These are phyloP conservation scores for Dactylellina cionopaga DNA, from an alignment of 2,329 filamentous ascomycete genomes.

Conservation along the genomic window DNA sequence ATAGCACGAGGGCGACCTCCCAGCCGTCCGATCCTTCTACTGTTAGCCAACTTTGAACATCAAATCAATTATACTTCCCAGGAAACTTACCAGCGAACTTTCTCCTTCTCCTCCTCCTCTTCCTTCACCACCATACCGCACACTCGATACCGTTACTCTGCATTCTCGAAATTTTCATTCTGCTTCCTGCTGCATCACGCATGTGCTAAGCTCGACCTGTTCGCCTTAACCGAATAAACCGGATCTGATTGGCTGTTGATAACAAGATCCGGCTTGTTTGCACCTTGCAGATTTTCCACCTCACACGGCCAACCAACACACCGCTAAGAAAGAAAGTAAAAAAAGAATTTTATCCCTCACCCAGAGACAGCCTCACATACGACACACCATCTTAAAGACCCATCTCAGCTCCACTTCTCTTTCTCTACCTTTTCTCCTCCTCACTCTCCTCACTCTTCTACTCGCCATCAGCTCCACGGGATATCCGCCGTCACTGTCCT, in stretches of 20 bases:
- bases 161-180: too few relatives aligned
- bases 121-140: too few relatives aligned
- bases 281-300: conserved; percentile 16
- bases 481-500: neutral
- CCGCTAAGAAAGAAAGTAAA: conserved; percentile 6
- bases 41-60: too few relatives aligned
- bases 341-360: conserved; percentile 53
- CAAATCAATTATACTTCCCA: too few relatives aligned
- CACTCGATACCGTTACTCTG: too few relatives aligned
- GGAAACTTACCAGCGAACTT: too few relatives aligned
- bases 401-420: conserved; percentile 11
- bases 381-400: conserved; percentile 6
- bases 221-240: neutral
- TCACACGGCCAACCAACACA: neutral
- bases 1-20: too few relatives aligned
- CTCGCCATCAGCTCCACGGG: neutral
- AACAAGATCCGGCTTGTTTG: conserved; percentile 26
- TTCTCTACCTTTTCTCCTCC: neutral
- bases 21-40: too few relatives aligned
- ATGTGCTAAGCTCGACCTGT: too few relatives aligned
- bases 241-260: conserved; percentile 26
- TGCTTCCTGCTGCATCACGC: too few relatives aligned
- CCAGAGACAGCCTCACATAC: conserved; percentile 17
- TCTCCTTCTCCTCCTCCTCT: too few relatives aligned
- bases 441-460: neutral